Conservation (phyloP, 1,284 basidiomycete genomes). For the Coniferiporia weirii region DNA sequence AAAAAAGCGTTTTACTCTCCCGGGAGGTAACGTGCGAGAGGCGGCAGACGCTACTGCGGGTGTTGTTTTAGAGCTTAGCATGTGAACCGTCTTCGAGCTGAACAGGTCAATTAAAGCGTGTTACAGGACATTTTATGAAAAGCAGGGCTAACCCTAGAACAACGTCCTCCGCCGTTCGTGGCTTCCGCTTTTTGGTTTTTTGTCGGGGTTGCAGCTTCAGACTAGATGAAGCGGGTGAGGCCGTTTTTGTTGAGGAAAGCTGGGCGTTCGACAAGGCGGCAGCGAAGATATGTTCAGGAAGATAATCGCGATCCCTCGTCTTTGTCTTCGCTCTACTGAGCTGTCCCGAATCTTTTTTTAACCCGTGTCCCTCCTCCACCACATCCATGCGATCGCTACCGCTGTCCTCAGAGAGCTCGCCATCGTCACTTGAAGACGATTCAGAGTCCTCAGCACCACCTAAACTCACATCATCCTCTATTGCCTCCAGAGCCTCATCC, state of each 20-base stretch:
- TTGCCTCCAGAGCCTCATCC: constrained; percentile 1
- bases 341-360: neutral
- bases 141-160: constrained; percentile 13
- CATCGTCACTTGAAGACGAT: neutral
- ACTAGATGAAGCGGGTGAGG: neutral
- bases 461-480: neutral
- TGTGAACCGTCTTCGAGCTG: constrained; percentile 15
- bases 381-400: neutral
- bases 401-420: neutral
- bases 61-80: neutral
- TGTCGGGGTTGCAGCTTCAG: neutral
- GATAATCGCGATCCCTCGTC: constrained; percentile 3
- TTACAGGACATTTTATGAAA: neutral
- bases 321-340: neutral
- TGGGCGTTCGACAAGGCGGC: constrained; percentile 8
- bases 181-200: neutral
- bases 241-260: neutral
- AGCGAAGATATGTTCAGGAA: constrained; percentile 17
- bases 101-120: neutral
- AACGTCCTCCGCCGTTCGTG: constrained; percentile 5
- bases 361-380: neutral
- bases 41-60: neutral
- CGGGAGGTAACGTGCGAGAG: constrained; percentile 5
- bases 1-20: constrained; percentile 10
- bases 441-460: neutral